Evolutionary conservation across 2,329 filamentous ascomycete genomes (phyloP).

Genomic region (Periconia sp.): DNA sequence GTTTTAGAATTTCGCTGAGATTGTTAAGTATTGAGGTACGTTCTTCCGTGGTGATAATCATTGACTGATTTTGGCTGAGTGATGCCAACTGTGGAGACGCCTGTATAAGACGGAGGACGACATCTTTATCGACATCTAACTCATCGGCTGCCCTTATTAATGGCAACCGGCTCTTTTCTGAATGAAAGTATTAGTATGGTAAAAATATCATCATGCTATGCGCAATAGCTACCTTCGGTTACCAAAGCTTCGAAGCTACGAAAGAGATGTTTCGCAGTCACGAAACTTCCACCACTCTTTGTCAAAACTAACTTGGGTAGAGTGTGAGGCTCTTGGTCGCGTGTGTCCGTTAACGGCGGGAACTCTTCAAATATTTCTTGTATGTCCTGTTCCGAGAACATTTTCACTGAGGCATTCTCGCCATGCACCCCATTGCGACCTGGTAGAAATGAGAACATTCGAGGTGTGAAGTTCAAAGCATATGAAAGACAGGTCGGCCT

Average conservation of each 20-base stretch:
- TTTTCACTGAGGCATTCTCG: conserved; percentile 7
- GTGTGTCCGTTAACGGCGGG: conserved; percentile 15
- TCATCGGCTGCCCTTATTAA: conserved; percentile 16
- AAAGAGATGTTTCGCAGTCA: conserved; percentile 23
- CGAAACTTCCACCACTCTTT: conserved; percentile 25
- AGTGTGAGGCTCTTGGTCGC: conserved; percentile 1
- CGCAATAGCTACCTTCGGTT: conserved; percentile 12
- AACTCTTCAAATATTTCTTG: conserved; percentile 28
- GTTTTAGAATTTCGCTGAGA: conserved; percentile 9
- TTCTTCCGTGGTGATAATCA: conserved; percentile 27
- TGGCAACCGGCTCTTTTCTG: conserved; percentile 16
- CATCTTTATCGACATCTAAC: conserved; percentile 23
- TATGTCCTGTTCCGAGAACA: conserved; percentile 39
- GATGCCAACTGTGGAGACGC: conserved; percentile 19
- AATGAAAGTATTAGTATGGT: neutral
- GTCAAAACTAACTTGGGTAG: conserved; percentile 23
- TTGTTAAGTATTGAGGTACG: conserved; percentile 17
- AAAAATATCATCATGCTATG: neutral
- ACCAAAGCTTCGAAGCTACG: conserved; percentile 22
- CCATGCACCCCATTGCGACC: neutral
- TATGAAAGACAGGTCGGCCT: no score
- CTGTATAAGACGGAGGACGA: conserved; percentile 23
- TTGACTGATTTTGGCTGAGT: conserved; percentile 23
- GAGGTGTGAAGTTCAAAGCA: neutral
- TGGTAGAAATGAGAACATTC: neutral